Percentiles rank a stretch among this genome's conserved stretches.
phyloP scores from a whole-genome alignment of 2,329 filamentous ascomycete species.

The Colletotrichum neosansevieriae region DNA sequence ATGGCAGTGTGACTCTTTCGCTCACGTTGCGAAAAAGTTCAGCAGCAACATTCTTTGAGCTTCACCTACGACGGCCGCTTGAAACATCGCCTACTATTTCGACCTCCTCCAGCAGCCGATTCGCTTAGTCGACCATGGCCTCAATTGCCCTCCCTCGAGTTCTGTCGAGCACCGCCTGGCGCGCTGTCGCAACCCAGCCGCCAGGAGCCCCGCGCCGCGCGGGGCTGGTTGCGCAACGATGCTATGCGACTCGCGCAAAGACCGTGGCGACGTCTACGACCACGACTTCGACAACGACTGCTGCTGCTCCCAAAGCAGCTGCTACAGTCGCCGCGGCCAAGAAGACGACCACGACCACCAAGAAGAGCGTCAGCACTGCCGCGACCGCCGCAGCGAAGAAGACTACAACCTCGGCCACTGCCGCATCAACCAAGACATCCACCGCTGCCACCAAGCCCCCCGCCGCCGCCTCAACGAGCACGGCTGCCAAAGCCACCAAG shows the following conservation, averaged over 20 bases:
- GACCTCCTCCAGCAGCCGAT: background rate
- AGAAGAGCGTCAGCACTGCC: slow-evolving; percentile 34
- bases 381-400: slow-evolving; percentile 25
- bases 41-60: background rate
- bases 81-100: background rate
- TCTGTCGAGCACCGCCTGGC: slow-evolving; percentile 25
- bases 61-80: background rate
- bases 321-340: background rate
- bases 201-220: background rate
- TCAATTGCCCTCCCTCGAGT: slow-evolving; percentile 28
- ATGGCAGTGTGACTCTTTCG: slow-evolving; percentile 19
- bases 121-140: slow-evolving; percentile 1
- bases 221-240: slow-evolving; percentile 24
- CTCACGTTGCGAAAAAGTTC: background rate
- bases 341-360: slow-evolving; percentile 27
- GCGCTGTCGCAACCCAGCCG: background rate
- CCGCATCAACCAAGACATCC: slow-evolving; percentile 11
- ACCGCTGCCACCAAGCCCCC: background rate
- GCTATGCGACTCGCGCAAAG: slow-evolving; percentile 35
- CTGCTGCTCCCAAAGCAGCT: slow-evolving; percentile 8
- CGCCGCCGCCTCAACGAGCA: background rate
- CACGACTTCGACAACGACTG: background rate
- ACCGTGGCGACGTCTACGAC: slow-evolving; percentile 11
- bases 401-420: background rate
- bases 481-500: background rate